Evolutionary conservation across 768 basidiomycete species (phyloP).

Genomic region (Suillus luteus): DNA sequence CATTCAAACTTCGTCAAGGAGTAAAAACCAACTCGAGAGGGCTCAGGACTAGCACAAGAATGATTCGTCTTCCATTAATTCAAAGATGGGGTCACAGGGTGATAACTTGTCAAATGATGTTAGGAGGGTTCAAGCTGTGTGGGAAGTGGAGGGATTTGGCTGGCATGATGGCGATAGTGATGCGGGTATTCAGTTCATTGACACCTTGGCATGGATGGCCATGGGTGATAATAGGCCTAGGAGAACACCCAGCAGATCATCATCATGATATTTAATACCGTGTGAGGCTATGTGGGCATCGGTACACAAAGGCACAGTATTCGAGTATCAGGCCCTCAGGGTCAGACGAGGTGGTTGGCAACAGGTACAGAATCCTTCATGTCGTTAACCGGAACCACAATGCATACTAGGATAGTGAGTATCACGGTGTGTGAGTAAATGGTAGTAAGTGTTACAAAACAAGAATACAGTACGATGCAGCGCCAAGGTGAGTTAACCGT

Average conservation of each 20-base stretch:
- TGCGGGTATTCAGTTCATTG: background rate
- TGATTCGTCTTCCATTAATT: background rate
- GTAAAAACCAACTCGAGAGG: background rate
- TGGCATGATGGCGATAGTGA: background rate
- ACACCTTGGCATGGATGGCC: background rate
- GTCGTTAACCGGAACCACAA: background rate
- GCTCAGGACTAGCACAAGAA: background rate
- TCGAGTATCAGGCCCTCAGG: background rate
- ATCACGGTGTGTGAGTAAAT: background rate
- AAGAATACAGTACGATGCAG: conserved; percentile 1
- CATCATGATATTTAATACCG: background rate
- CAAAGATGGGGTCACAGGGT: background rate
- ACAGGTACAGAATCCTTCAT: background rate
- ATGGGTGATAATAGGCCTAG: too few relatives aligned
- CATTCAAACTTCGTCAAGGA: background rate
- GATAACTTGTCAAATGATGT: background rate
- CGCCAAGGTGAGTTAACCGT: background rate
- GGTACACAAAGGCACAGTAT: background rate
- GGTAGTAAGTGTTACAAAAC: conserved; percentile 5
- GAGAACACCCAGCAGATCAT: background rate
- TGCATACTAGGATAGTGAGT: conserved; percentile 3
- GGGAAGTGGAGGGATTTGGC: background rate
- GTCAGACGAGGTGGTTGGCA: background rate
- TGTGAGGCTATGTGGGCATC: background rate
- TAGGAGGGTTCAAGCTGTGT: background rate